Conservation (phyloP, 1,284 basidiomycete genomes). For the Phellopilus nigrolimitatus region DNA sequence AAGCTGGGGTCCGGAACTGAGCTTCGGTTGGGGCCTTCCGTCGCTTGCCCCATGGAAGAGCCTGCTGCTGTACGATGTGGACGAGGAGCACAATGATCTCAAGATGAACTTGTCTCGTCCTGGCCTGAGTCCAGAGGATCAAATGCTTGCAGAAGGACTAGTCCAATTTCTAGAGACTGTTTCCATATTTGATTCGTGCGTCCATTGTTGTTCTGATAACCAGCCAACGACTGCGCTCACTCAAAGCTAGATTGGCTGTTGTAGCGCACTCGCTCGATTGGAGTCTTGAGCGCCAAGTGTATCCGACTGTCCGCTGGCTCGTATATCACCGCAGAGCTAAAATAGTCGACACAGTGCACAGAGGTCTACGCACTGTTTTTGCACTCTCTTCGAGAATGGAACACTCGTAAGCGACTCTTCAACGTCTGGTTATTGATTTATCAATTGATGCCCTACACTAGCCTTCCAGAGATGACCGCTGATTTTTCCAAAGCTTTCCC, state of each 20-base stretch:
- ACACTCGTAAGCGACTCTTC: slow-evolving; percentile 47
- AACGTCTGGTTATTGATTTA: too few species aligned
- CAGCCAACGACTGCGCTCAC: background rate
- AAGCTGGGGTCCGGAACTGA: slow-evolving; percentile 66
- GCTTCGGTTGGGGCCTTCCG: slow-evolving; percentile 66
- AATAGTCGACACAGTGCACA: slow-evolving; percentile 81
- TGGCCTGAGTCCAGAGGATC: slow-evolving; percentile 59
- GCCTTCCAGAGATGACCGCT: slow-evolving; percentile 53
- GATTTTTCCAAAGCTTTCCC: slow-evolving; percentile 71
- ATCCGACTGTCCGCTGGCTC: slow-evolving; percentile 84
- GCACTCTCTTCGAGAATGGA: slow-evolving; percentile 65
- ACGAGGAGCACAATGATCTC: slow-evolving; percentile 55
- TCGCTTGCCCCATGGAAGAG: slow-evolving; percentile 91
- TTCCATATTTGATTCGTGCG: slow-evolving; percentile 33
- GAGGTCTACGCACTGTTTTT: slow-evolving; percentile 81
- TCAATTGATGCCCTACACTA: slow-evolving; percentile 26
- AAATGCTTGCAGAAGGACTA: slow-evolving; percentile 61
- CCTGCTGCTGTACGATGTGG: slow-evolving; percentile 62
- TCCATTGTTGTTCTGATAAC: slow-evolving; percentile 35
- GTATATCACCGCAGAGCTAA: slow-evolving; percentile 88
- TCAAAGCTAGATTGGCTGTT: slow-evolving; percentile 73
- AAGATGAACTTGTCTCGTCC: slow-evolving; percentile 56
- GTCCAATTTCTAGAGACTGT: slow-evolving; percentile 65
- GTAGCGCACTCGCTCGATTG: slow-evolving; percentile 82
- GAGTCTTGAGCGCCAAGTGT: slow-evolving; percentile 82